A percentile compares a stretch with the other conserved stretches of the same genome.
These are phyloP conservation scores for Sporothrix humicola DNA, from an alignment of 2,329 filamentous ascomycete genomes.

Conservation along the genomic window DNA sequence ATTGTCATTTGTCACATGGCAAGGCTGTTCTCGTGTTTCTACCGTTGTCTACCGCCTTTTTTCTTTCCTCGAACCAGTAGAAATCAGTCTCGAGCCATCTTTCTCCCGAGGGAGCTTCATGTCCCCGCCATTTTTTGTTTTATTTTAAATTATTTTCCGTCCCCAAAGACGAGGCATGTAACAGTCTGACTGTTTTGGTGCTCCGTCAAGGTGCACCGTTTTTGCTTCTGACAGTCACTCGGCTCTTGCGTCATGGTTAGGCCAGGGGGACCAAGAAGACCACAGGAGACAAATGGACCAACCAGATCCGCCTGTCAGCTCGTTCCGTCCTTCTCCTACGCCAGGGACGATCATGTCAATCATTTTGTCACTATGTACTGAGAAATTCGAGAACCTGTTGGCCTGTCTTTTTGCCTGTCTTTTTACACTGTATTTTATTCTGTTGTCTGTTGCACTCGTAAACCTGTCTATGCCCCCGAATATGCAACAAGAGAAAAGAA, in stretches of 20 bases:
- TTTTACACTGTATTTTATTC: neutral
- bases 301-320: neutral
- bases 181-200: neutral
- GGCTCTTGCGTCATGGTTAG: constrained; percentile 16
- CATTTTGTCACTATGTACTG: neutral
- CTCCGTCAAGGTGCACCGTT: too few species aligned
- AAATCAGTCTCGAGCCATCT: constrained; percentile 5
- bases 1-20: neutral
- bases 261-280: neutral
- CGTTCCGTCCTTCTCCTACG: neutral
- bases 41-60: constrained; percentile 1
- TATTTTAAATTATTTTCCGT: too few species aligned
- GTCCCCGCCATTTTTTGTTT: neutral
- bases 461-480: neutral
- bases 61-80: neutral
- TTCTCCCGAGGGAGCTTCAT: constrained; percentile 7
- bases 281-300: neutral
- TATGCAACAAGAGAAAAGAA: constrained; percentile 10
- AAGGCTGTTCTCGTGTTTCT: constrained; percentile 21
- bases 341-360: neutral
- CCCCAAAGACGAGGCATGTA: constrained; percentile 14
- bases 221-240: constrained; percentile 27
- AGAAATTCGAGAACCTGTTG: neutral
- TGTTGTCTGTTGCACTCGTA: neutral
- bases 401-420: neutral